phyloP scores from a whole-genome alignment of 495 filamentous ascomycete species.

The Thozetella sp. region DNA sequence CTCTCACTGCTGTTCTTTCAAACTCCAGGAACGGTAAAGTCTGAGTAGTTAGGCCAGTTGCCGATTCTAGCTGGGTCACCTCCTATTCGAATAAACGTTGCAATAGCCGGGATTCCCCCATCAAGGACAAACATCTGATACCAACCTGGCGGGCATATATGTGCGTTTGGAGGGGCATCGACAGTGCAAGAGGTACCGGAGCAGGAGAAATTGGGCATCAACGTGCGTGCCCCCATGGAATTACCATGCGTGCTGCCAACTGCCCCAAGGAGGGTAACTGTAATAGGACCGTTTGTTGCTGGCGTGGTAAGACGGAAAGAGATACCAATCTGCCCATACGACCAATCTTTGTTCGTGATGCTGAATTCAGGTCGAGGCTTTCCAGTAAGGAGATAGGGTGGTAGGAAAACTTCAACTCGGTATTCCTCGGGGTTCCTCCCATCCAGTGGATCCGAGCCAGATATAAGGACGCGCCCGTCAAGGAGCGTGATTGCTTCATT shows the following conservation, averaged over 20 bases:
- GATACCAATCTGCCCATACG: constrained; percentile 35
- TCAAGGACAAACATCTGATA: constrained; percentile 64
- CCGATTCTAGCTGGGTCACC: constrained; percentile 60
- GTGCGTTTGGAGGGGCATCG: constrained; percentile 53
- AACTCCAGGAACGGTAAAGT: constrained; percentile 47
- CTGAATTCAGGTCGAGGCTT: constrained; percentile 49
- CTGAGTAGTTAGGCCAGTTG: constrained; percentile 53
- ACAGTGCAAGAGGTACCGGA: constrained; percentile 49
- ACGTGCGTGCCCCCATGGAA: constrained; percentile 61
- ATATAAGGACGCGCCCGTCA: constrained; percentile 67
- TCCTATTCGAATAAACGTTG: constrained; percentile 61
- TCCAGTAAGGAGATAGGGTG: constrained; percentile 60
- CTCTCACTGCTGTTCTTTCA: no score
- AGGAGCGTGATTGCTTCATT: constrained; percentile 65
- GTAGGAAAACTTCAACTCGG: constrained; percentile 66
- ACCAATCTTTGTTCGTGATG: constrained; percentile 52
- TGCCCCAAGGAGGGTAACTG: constrained; percentile 57
- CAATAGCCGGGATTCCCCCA: constrained; percentile 54
- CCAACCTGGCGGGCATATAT: constrained; percentile 61
- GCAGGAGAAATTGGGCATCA: constrained; percentile 59
- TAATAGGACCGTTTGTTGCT: constrained; percentile 38
- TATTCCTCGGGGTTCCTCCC: constrained; percentile 59
- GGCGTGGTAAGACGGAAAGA: constrained; percentile 39
- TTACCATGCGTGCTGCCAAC: constrained; percentile 66
- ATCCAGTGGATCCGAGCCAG: constrained; percentile 66